Conservation (phyloP, 257 asterid species). For the Paraleonurus japonicus region DNA sequence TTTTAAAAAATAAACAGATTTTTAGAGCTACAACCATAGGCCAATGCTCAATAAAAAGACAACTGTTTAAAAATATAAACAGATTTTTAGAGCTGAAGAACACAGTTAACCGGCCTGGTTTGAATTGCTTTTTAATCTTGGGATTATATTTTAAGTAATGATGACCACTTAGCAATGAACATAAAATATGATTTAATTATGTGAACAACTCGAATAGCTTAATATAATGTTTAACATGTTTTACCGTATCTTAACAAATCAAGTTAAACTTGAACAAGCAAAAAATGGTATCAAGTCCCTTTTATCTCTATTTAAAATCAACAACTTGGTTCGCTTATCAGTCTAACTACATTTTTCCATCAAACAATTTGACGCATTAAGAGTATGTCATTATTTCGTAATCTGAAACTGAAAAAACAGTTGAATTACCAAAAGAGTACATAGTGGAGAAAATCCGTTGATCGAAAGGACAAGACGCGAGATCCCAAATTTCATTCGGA, state of each 20-base stretch:
- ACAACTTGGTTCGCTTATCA: background rate
- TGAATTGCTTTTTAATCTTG: background rate
- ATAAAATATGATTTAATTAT: background rate
- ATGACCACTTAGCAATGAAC: slow-evolving; percentile 10
- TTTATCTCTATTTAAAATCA: background rate
- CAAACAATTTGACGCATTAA: background rate
- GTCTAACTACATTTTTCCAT: slow-evolving; percentile 10
- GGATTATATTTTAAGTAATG: background rate
- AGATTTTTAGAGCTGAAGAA: slow-evolving; percentile 5
- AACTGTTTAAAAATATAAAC: background rate
- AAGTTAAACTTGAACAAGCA: slow-evolving; percentile 6
- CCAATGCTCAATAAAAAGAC: slow-evolving; percentile 6
- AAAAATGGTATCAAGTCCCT: background rate
- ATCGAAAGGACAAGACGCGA: slow-evolving; percentile 90
- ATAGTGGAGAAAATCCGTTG: slow-evolving; percentile 93
- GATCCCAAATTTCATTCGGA: slow-evolving; percentile 95
- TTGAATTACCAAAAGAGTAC: slow-evolving; percentile 65
- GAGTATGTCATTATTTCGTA: background rate
- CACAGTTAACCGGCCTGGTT: background rate
- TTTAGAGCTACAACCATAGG: background rate
- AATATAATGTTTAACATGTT: slow-evolving; percentile 4
- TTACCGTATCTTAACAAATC: slow-evolving; percentile 7
- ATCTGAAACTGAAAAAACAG: slow-evolving; percentile 6
- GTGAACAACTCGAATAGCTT: slow-evolving; percentile 17
- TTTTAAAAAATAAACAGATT: background rate